A percentile compares a stretch with the other conserved stretches of the same genome.
These are phyloP conservation scores for Blumeria graminis DNA, from an alignment of 2,329 filamentous ascomycete genomes.

Conservation along the genomic window DNA sequence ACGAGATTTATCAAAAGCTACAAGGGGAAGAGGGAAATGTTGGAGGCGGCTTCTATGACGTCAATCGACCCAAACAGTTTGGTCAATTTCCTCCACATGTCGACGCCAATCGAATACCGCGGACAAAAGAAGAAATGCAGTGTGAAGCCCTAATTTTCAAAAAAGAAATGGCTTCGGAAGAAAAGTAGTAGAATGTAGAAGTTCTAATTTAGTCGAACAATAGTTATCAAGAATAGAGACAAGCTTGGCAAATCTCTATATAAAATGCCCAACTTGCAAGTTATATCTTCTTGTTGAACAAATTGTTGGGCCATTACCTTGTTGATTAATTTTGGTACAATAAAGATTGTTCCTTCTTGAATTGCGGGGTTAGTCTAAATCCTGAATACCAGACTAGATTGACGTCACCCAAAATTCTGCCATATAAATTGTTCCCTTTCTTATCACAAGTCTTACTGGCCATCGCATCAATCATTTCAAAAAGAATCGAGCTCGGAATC, in stretches of 20 bases:
- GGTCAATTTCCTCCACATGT: conserved; percentile 45
- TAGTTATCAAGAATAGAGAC: too few species aligned
- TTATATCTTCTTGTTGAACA: background rate
- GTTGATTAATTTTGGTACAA: too few species aligned
- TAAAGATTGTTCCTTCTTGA: too few species aligned
- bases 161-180: conserved; percentile 10
- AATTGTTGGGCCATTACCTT: background rate
- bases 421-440: too few species aligned
- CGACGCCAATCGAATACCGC: conserved; percentile 40
- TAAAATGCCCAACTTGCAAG: background rate
- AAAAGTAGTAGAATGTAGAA: background rate
- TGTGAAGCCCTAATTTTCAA: conserved; percentile 35
- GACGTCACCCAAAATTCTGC: too few species aligned
- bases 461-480: too few species aligned
- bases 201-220: background rate
- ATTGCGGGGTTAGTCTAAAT: too few species aligned
- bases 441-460: too few species aligned
- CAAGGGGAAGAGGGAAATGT: conserved; percentile 71
- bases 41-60: conserved; percentile 41
- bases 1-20: conserved; percentile 63
- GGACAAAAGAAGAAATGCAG: conserved; percentile 53
- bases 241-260: background rate
- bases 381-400: too few species aligned
- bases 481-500: too few species aligned
- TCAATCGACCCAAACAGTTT: conserved; percentile 23